A percentile compares a stretch with the other conserved stretches of the same genome.
Conservation (phyloP, 768 basidiomycete genomes). For the Mycena capillaripes region DNA sequence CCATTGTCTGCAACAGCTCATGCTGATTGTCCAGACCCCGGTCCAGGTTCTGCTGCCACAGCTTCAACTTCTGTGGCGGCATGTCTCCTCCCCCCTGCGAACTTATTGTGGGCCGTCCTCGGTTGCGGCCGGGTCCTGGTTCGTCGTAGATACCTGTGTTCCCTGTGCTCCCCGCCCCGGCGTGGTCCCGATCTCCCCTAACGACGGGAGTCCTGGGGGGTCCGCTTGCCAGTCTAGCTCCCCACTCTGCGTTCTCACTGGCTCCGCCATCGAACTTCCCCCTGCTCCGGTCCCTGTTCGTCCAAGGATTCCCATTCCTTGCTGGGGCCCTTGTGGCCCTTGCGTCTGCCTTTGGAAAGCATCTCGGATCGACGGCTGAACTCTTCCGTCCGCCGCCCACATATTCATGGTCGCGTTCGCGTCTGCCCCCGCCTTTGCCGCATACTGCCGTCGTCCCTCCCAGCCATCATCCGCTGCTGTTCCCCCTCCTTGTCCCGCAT, state of each 20-base stretch:
- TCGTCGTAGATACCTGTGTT: too few relatives aligned
- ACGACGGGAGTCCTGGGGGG: too few relatives aligned
- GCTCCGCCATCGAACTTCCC: too few relatives aligned
- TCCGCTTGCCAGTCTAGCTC: too few relatives aligned
- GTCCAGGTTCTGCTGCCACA: not conserved
- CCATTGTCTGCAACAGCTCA: not conserved
- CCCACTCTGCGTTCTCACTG: too few relatives aligned
- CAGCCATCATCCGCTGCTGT: not conserved
- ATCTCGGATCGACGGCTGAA: not conserved
- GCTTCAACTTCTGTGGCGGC: not conserved
- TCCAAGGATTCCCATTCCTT: too few relatives aligned
- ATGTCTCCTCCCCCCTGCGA: not conserved
- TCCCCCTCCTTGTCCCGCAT: not conserved
- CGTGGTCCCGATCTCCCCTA: too few relatives aligned
- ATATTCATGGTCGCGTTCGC: not conserved
- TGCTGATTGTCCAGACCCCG: conserved; percentile 9
- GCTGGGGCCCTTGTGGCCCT: too few relatives aligned
- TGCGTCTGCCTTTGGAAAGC: not conserved
- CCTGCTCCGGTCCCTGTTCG: too few relatives aligned
- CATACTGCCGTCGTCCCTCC: not conserved
- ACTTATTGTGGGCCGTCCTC: conserved; percentile 2
- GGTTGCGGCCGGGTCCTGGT: conserved; percentile 5
- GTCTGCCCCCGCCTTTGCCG: not conserved
- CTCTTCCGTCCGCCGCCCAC: too few relatives aligned
- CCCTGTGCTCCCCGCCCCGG: too few relatives aligned